Base-by-base conservation (phyloP, 495 filamentous ascomycete species). In the Annulohypoxylon bovei region DNA sequence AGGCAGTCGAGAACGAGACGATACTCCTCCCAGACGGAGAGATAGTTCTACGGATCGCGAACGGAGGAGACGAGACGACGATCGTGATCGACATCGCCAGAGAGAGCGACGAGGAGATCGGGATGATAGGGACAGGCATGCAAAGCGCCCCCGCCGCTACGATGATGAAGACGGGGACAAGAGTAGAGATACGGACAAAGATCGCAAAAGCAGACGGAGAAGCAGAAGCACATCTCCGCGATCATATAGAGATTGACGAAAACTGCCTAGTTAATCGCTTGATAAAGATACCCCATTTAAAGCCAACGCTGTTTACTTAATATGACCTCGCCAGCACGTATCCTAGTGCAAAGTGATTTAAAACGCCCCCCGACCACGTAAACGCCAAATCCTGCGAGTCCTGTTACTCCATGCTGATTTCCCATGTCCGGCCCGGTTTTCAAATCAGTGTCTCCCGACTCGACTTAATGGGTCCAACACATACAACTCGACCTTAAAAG, bases 21-120 rank as follows among this genome's bases (percentile, higher is more conserved):
- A 72, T 6, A 75, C 67, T 14, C 72, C 71, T 42, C 77, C 73
- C 27, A 74, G 72, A 61, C 74, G 63, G 32, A 71, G 69, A 25
- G 58, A 71, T 16, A 68, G 74, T 64, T 80, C 79, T 62, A 63
- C 69, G 16, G 73, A 77, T 49, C 73, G 65, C 27, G 77, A 76
- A 30, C 67, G 68, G 12, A 76, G 73, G 56, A 69, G 70, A 46
- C 70, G 69, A 0, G 63, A 74, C 30, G 67, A 68, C 30, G 66
- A 75, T 25, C 61, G 68, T 12, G 74, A 76, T 33, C 70, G 68
- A 25, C 72, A 76, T 14, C 73, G 68, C 18, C 67, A 65, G 5
- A 75, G 56, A 9, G 67, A 71, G 0, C 77, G 72, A 30, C 72
- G 75, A 32, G 63, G 72, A 76, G 77, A 70, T 46, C 53, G 65